A percentile compares a stretch with the other conserved stretches of the same genome.
These are phyloP conservation scores for Brassica nigra DNA, from an alignment of 345 rosid species.

Conservation along the genomic window DNA sequence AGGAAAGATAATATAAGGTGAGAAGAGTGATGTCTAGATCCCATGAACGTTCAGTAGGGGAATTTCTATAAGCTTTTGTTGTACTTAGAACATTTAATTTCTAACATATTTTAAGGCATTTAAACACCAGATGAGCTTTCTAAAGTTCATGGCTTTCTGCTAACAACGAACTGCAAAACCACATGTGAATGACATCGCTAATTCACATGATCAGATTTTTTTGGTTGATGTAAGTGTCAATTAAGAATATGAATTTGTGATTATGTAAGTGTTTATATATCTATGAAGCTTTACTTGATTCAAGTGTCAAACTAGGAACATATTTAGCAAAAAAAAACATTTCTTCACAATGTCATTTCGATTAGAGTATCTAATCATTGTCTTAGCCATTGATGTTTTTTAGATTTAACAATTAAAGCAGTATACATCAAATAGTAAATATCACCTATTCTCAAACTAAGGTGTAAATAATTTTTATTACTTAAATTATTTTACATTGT, in stretches of 20 bases:
- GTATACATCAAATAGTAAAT: neutral
- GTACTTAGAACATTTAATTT: neutral
- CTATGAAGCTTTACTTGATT: no score
- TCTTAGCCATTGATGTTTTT: no score
- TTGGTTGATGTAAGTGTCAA: no score
- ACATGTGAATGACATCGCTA: neutral
- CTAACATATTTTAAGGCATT: neutral
- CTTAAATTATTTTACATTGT: neutral
- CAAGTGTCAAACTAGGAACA: no score
- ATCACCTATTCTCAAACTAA: neutral
- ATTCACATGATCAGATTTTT: no score
- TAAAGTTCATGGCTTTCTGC: no score
- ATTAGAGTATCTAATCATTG: no score
- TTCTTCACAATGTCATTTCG: no score
- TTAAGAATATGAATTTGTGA: no score
- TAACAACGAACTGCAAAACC: neutral
- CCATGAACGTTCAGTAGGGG: neutral
- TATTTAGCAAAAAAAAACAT: no score
- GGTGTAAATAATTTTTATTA: neutral
- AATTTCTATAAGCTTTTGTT: neutral
- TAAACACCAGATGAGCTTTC: neutral
- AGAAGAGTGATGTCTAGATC: neutral
- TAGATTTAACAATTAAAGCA: neutral
- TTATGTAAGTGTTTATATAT: no score
- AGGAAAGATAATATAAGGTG: neutral